A percentile compares a stretch with the other conserved stretches of the same genome.
Evolutionary conservation across 306 rosid species (phyloP).

Genomic region (Fragaria vesca): DNA sequence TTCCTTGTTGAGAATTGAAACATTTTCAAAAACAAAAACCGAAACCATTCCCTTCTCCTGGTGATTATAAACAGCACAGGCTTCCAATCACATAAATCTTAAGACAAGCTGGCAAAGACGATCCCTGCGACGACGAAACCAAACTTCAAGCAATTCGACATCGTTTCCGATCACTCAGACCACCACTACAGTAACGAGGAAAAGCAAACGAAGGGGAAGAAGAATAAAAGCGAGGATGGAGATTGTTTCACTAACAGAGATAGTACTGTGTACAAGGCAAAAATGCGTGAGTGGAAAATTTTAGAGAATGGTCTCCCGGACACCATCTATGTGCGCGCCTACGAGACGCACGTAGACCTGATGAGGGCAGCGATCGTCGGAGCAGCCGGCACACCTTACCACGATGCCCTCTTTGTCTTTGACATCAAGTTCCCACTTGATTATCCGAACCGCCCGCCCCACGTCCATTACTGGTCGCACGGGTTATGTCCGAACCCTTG

Average conservation of each 20-base stretch:
- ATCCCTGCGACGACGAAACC: too few species aligned
- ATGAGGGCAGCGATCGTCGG: constrained; percentile 35
- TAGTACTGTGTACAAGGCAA: background rate
- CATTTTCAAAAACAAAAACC: too few species aligned
- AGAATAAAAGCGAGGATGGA: too few species aligned
- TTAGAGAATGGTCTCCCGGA: background rate
- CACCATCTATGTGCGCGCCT: background rate
- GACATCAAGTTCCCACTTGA: constrained; percentile 38
- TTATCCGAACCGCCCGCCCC: constrained; percentile 46
- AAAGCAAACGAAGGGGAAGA: background rate
- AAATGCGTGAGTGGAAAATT: background rate
- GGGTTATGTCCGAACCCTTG: constrained; percentile 47
- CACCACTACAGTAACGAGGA: background rate
- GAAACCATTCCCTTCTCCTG: too few species aligned
- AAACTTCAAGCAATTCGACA: background rate
- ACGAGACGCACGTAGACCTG: background rate
- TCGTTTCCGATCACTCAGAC: background rate
- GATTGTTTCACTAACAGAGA: too few species aligned
- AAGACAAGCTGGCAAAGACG: too few species aligned
- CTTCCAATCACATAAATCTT: too few species aligned
- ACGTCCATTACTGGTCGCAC: constrained; percentile 32
- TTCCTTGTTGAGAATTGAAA: too few species aligned
- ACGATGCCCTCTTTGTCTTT: constrained; percentile 55
- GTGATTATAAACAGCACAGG: too few species aligned
- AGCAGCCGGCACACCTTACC: constrained; percentile 59